These are phyloP conservation scores for Carex scoparia DNA, from an alignment of 176 grass and related monocot genomes.

Conservation along the genomic window DNA sequence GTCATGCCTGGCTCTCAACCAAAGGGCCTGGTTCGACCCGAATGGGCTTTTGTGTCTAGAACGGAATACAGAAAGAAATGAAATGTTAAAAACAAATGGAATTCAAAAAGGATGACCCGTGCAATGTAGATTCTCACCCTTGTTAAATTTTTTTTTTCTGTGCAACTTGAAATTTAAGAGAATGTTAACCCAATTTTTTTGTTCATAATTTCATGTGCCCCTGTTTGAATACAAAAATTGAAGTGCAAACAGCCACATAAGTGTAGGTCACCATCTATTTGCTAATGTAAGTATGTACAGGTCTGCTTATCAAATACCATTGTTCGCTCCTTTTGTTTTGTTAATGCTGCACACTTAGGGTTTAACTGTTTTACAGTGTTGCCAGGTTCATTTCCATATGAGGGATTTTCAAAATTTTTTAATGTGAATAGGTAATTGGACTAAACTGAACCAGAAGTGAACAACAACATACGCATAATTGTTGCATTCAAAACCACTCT, in stretches of 20 bases:
- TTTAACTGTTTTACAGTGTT: neutral
- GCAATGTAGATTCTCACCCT: neutral
- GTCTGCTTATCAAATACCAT: neutral
- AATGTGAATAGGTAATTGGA: no score
- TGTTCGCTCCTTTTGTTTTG: neutral
- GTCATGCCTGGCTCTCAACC: constrained; percentile 41
- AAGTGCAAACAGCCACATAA: neutral
- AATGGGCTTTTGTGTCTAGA: constrained; percentile 68
- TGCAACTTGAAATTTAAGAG: neutral
- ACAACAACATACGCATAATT: neutral
- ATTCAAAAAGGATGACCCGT: neutral
- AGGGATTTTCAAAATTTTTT: neutral
- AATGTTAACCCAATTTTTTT: neutral
- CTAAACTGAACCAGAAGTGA: neutral
- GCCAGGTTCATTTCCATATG: neutral
- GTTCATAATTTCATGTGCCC: neutral
- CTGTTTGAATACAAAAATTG: neutral
- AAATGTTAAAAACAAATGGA: constrained; percentile 10
- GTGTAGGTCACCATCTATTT: neutral
- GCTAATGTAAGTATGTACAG: neutral
- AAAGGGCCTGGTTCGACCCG: constrained; percentile 41
- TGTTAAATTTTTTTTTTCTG: neutral
- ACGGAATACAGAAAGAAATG: constrained; percentile 16
- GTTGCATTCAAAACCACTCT: neutral
- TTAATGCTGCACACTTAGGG: neutral